Evolutionary conservation across 2,329 filamentous ascomycete genomes (phyloP).

Genomic region (Pyrenochaeta sp.): DNA sequence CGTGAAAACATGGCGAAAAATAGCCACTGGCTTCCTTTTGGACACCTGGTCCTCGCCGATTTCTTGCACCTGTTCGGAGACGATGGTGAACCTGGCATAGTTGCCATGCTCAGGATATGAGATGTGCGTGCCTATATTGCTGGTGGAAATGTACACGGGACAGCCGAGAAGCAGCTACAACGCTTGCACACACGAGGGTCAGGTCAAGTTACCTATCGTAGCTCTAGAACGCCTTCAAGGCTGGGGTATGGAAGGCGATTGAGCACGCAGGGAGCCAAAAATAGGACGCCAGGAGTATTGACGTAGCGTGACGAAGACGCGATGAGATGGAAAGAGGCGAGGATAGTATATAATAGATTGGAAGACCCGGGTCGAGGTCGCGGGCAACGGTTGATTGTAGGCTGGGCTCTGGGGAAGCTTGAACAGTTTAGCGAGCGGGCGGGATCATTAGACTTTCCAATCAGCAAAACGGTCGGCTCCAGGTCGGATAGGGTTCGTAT

Average conservation of each 20-base stretch:
- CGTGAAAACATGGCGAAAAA: slow-evolving; percentile 17
- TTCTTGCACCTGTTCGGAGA: slow-evolving; percentile 16
- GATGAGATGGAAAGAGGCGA: slow-evolving; percentile 16
- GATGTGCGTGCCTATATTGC: slow-evolving; percentile 32
- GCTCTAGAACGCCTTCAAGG: slow-evolving; percentile 36
- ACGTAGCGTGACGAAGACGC: slow-evolving; percentile 24
- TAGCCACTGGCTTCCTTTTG: slow-evolving; percentile 25
- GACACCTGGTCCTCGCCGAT: slow-evolving; percentile 16
- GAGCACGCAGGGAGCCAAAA: slow-evolving; percentile 26
- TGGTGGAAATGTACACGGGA: slow-evolving; percentile 25
- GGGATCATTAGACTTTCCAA: slow-evolving; percentile 26
- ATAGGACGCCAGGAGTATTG: slow-evolving; percentile 26
- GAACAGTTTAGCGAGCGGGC: slow-evolving; percentile 28
- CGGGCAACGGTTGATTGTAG: slow-evolving; percentile 35
- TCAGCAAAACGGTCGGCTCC: slow-evolving; percentile 16
- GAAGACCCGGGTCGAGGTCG: slow-evolving; percentile 39
- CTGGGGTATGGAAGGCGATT: slow-evolving; percentile 19
- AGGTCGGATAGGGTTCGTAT: slow-evolving; percentile 27
- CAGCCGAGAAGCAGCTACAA: slow-evolving; percentile 15
- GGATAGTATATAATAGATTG: slow-evolving; percentile 44
- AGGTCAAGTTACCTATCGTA: slow-evolving; percentile 12
- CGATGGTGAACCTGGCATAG: slow-evolving; percentile 22
- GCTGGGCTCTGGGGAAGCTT: slow-evolving; percentile 27
- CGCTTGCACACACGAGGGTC: slow-evolving; percentile 8
- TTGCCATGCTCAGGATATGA: slow-evolving; percentile 24